Percentiles rank a stretch among this genome's conserved stretches.
Conservation (phyloP, 139 green algal species). For the Micromonas pusilla region DNA sequence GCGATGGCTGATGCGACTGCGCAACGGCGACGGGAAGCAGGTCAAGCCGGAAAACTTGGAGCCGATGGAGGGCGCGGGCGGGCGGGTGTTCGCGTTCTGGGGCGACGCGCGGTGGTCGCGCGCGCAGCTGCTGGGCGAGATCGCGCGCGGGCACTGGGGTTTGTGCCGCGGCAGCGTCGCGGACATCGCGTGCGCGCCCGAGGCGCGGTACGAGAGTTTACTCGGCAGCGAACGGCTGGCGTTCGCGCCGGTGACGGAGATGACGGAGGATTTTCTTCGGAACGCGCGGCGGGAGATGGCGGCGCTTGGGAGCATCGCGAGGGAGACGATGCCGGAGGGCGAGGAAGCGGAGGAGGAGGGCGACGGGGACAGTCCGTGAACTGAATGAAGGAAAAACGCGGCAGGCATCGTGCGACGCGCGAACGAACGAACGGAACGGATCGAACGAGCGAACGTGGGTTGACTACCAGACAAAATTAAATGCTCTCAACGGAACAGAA, state of each 20-base stretch:
- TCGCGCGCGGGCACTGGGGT: conserved; percentile 30
- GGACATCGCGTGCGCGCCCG: background rate
- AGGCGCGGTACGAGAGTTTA: background rate
- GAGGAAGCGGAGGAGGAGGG: background rate
- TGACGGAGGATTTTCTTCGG: conserved; percentile 28
- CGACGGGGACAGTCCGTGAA: background rate
- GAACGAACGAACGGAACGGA: too few relatives aligned
- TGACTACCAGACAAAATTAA: too few relatives aligned
- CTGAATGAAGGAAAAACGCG: too few relatives aligned
- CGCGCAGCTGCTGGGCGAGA: conserved; percentile 33
- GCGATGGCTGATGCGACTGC: conserved; percentile 20
- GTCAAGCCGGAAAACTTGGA: conserved; percentile 11
- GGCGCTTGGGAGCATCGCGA: background rate
- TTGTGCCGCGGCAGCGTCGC: conserved; percentile 1
- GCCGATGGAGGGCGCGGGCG: background rate
- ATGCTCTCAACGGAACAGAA: too few relatives aligned
- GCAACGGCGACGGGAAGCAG: conserved; percentile 8
- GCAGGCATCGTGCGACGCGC: too few relatives aligned
- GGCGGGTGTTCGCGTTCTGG: conserved; percentile 25
- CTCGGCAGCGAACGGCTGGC: background rate
- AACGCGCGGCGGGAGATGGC: background rate
- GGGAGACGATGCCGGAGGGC: background rate
- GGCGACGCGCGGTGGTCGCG: conserved; percentile 32
- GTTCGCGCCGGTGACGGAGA: conserved; percentile 30
- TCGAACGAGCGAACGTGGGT: too few relatives aligned